These are phyloP conservation scores for Sinapis alba DNA, from an alignment of 441 rosid genomes.

Conservation along the genomic window DNA sequence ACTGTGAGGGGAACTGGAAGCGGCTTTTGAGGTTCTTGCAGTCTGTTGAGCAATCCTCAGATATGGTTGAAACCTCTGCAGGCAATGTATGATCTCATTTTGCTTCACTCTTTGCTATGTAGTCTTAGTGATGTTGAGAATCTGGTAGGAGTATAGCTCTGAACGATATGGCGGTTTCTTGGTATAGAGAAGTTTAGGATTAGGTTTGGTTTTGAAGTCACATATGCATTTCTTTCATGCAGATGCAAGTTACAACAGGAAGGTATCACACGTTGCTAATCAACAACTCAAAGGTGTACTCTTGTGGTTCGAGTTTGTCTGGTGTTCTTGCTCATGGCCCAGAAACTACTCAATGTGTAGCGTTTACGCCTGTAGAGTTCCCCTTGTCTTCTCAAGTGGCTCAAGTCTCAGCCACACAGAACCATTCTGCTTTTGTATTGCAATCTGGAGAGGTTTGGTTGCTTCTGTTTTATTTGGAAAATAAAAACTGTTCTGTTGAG, in stretches of 20 bases:
- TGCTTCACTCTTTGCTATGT: background rate
- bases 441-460: slow-evolving; percentile 92
- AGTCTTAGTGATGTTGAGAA: slow-evolving; percentile 20
- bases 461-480: slow-evolving; percentile 11
- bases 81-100: slow-evolving; percentile 79
- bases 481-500: background rate
- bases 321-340: slow-evolving; percentile 97
- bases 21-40: slow-evolving; percentile 86
- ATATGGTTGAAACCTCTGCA: slow-evolving; percentile 78
- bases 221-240: slow-evolving; percentile 32
- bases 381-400: slow-evolving; percentile 61
- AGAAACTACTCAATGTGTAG: slow-evolving; percentile 87
- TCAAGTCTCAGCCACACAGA: slow-evolving; percentile 91
- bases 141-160: background rate
- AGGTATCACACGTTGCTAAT: slow-evolving; percentile 88
- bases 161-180: background rate
- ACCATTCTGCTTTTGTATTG: slow-evolving; percentile 88
- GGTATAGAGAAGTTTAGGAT: too few relatives aligned
- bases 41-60: slow-evolving; percentile 76
- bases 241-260: slow-evolving; percentile 97
- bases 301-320: slow-evolving; percentile 85
- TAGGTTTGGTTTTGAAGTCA: too few relatives aligned
- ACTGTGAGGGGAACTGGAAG: slow-evolving; percentile 88
- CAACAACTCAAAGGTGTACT: slow-evolving; percentile 81
- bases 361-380: slow-evolving; percentile 71